Evolutionary conservation across 2,329 filamentous ascomycete genomes (phyloP).

Genomic region (Diplodia sapinea): DNA sequence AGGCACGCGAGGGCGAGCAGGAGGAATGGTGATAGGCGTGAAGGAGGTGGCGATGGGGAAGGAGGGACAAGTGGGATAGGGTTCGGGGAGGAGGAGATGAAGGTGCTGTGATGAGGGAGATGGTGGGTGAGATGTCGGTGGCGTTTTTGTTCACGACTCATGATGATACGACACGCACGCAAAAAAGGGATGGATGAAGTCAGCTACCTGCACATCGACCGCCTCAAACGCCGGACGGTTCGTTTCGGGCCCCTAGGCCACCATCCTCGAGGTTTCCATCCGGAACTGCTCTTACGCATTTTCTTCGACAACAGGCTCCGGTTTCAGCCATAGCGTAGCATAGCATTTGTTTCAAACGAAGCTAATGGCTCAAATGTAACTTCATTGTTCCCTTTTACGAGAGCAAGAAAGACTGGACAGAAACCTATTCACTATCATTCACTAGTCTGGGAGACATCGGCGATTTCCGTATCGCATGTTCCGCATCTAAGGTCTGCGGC

Average conservation of each 20-base stretch:
- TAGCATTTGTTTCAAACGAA: background rate
- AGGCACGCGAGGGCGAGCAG: slow-evolving; percentile 8
- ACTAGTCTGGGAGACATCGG: background rate
- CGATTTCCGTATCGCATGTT: background rate
- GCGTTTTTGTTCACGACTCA: background rate
- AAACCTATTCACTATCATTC: background rate
- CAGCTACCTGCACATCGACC: background rate
- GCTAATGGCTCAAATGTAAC: background rate
- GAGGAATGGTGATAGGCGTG: background rate
- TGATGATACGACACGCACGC: background rate
- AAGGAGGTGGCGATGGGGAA: background rate
- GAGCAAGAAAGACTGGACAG: background rate
- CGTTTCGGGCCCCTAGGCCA: background rate
- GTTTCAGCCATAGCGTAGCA: background rate
- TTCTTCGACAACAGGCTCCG: background rate
- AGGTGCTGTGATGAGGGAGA: background rate
- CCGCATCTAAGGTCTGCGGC: background rate
- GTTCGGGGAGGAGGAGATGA: background rate
- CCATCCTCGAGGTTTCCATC: background rate
- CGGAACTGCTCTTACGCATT: background rate
- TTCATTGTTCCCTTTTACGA: background rate
- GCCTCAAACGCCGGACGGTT: background rate
- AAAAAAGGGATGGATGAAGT: background rate
- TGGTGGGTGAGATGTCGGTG: background rate
- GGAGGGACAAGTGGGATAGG: background rate